Evolutionary conservation across 1,139 yeast genomes (phyloP), one percentile per base, ranked within the genome.

Genomic region (Torulaspora globosa): DNA sequence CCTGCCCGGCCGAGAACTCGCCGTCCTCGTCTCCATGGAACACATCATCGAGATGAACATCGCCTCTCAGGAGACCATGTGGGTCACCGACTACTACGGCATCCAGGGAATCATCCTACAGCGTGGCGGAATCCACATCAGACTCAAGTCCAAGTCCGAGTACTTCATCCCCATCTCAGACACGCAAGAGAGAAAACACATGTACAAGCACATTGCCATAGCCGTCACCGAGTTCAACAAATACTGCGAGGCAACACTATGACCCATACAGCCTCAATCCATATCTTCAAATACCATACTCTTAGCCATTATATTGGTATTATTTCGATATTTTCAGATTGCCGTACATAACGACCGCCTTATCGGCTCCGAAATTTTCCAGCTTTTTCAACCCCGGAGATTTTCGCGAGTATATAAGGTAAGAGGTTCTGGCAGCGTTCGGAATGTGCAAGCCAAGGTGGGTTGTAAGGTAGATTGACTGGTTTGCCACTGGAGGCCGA

Each of bases 151-250:
- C 6, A 76, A 74, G 31, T 74, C 73, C 40, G 92, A 92, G 1
- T 80, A 82, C 31, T 89, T 92, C 63, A 78, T 92, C 43, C 96
- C 97, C 1, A 74, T 90, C 33, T 80, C 87, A 0, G 95, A 87
- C 48, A 71, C 73, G 37, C 68, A 75, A 6, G 80, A 82, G 49
- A 74, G 92, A 55, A 72, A 73, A 48, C 83, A 78, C 65, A 68
- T 92, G 52, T 89, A 88, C 70, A 76, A 73, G 53, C 79, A 78
- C 58, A 86, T 92, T 56, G 84, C 83, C 5, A 68, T 84, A 49
- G 97, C 97, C 1, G 97, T 88, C 11, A 76, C 74, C 29, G 88
- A 83, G 56, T 88, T 75, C 67, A 89, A 89, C 63, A 80, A 81
- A 69, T 76, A 72, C 41, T 68, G 70, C 46, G 70, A 67, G 47